Conservation (phyloP, 23 red algal genomes). For the Gracilaria gracilis region DNA sequence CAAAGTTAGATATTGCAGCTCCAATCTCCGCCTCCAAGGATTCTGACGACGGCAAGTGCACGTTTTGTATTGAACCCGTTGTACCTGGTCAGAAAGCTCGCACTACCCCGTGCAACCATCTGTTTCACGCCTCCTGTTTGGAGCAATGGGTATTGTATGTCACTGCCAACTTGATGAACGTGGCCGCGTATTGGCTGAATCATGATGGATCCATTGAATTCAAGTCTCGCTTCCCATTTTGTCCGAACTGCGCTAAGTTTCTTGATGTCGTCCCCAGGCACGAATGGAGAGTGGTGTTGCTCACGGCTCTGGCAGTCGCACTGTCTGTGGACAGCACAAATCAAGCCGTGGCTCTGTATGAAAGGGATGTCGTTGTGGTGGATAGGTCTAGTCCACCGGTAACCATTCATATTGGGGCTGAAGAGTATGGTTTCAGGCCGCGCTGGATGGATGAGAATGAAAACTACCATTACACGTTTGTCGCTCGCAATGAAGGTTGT, state of each 20-base stretch:
- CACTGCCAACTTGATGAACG: background rate
- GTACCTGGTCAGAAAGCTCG: background rate
- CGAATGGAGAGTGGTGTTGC: background rate
- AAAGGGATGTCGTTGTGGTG: background rate
- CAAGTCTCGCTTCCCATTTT: constrained; percentile 4
- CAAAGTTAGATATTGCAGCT: constrained; percentile 11
- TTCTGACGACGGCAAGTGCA: background rate
- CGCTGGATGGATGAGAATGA: constrained; percentile 25
- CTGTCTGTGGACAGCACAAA: background rate
- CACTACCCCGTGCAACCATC: constrained; percentile 15
- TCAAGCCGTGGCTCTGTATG: background rate
- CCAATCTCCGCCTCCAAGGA: background rate
- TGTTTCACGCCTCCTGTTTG: constrained; percentile 13
- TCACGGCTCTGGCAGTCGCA: background rate
- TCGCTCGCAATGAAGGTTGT: background rate
- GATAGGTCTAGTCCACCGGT: constrained; percentile 8
- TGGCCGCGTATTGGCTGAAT: background rate
- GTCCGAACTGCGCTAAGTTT: constrained; percentile 24
- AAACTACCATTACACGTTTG: constrained; percentile 3
- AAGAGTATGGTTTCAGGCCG: constrained; percentile 7
- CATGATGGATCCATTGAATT: constrained; percentile 1
- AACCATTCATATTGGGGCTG: background rate
- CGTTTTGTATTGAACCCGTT: constrained; percentile 32
- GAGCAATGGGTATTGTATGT: constrained; percentile 33
- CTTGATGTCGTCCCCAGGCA: constrained; percentile 15